These are phyloP conservation scores for Talaromyces trachyspermus DNA, from an alignment of 495 filamentous ascomycete species.

Conservation along the genomic window DNA sequence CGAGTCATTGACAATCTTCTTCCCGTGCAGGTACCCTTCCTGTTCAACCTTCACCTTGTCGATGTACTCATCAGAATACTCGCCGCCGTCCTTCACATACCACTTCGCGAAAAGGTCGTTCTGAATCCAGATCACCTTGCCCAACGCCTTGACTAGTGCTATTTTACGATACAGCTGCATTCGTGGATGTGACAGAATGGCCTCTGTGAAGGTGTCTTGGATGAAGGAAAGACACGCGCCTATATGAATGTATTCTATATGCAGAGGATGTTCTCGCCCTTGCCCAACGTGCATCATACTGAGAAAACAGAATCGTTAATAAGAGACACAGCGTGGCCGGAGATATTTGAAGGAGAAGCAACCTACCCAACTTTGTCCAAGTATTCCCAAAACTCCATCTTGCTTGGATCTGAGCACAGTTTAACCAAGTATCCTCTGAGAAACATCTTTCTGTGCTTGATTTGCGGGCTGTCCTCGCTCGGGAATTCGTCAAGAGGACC, in stretches of 20 bases:
- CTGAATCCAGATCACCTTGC: slow-evolving; percentile 64
- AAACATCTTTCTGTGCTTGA: slow-evolving; percentile 70
- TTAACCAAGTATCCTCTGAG: slow-evolving; percentile 62
- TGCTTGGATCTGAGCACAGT: slow-evolving; percentile 61
- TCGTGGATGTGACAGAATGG: slow-evolving; percentile 61
- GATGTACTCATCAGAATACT: slow-evolving; percentile 57
- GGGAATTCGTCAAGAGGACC: slow-evolving; percentile 53
- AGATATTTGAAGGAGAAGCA: slow-evolving; percentile 14
- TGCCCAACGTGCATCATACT: slow-evolving; percentile 65
- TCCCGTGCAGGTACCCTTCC: slow-evolving; percentile 53
- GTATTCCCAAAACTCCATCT: slow-evolving; percentile 72
- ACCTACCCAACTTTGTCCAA: slow-evolving; percentile 69
- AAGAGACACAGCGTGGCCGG: no score
- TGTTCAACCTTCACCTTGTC: slow-evolving; percentile 43
- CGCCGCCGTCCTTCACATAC: slow-evolving; percentile 59
- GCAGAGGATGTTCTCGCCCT: slow-evolving; percentile 55
- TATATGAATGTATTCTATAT: slow-evolving; percentile 72
- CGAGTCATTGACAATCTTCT: slow-evolving; percentile 37
- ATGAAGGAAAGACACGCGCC: slow-evolving; percentile 60
- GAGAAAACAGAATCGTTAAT: neutral
- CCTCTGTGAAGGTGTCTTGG: slow-evolving; percentile 66
- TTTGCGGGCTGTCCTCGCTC: slow-evolving; percentile 59
- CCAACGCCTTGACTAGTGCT: slow-evolving; percentile 56
- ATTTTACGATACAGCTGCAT: slow-evolving; percentile 57
- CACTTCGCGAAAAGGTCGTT: slow-evolving; percentile 74